Base-by-base conservation (phyloP, 352 stramenopile genomes). In the Phytophthora tubulina region DNA sequence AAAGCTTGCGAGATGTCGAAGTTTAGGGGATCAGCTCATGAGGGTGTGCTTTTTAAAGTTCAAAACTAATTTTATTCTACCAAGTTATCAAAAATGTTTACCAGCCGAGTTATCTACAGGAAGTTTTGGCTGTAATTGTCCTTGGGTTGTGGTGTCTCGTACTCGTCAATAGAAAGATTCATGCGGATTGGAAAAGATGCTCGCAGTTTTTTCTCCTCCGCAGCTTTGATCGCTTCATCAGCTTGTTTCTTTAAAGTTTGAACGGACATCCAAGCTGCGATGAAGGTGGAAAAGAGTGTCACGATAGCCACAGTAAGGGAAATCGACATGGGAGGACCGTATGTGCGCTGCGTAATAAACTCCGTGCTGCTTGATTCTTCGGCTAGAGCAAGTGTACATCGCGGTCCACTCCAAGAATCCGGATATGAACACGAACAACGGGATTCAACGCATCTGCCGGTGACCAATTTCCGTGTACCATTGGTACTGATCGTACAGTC, bases 101-200 rank as follows among this genome's bases (percentile, higher is more conserved):
- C 21, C 21, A 27, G 21, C 21, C 21, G 21, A 27, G 21, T 27
- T 27, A 27, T 27, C 21, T 27, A 27, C 27, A 82, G 39, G 39
- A 82, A 82, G 21, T 82, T 80, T 21, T 78, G 71, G 32, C 76
- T 82, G 62, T 82, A 82, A 50, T 82, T 80, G 55, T 74, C 64
- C 32, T 70, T 73, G 2, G 67, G 75, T 21, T 54, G 50, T 14
- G 63, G 45, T 17, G 75, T 67, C 11, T 78, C 45, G 13, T 52
- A 63, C 21, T 70, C 61, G 45, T 81, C 58, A 7, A 75, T 64
- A 5, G 68, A 74, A 10, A 49, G n/a, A 31, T 57, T 62, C 39
- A 64, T 41, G 7, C 35, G 51, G 27, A 63, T 54, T n/a, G 70
- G 66, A 30, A 64, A 59, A 1, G 73, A 72, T 27, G 50, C 39